Base-by-base conservation (phyloP, 176 grass and related monocot genomes). In the Cocos nucifera region DNA sequence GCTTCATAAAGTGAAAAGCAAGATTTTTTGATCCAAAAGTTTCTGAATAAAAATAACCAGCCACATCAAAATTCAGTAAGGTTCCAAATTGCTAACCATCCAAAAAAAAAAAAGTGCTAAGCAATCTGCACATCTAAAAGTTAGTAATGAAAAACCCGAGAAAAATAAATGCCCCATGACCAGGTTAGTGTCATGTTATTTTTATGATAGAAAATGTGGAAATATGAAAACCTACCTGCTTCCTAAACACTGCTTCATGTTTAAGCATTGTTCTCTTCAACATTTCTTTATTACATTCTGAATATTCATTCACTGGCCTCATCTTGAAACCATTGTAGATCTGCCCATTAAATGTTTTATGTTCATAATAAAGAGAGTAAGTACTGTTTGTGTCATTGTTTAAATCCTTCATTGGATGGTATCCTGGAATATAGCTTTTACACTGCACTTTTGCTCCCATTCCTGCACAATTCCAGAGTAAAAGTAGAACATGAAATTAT, bases 231-330 rank as follows among this genome's bases (percentile, higher is more conserved):
- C 50, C 65, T 54, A 95, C 90, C 82, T 98, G 93, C 62, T 87
- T 74, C 72, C 76, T 88, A 67, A 92, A 98, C 63, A 85, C 73
- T 73, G 82, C 81, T 68, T 98, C 93, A 79, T 98, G 93, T 66
- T 88, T 78, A 79, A 98, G 81, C 76, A 98, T 92, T 60, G 79
- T 80, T 63, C 64, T 69, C 66, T 83, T 88, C 54, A 98, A 68
- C 76, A 78, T 80, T 81, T 92, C 84, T 69, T 88, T 92, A 62
- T 92, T 78, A 29, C 71, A 78, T n/a, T 79, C 83, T 15, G 63
- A 74, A 66, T 73, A 79, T 61, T 71, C 64, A 73, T 72, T 58
- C 10, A 70, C 17, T 19, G 51, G 28, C 27, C 65, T 73, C 69
- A 65, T 9, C 50, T 68, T 59, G 78, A 85, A 76, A 22, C 82